Percentiles rank a stretch among this genome's conserved stretches.
These are phyloP conservation scores for Bryopsis sp. DNA, from an alignment of 139 green algal species.

Conservation along the genomic window DNA sequence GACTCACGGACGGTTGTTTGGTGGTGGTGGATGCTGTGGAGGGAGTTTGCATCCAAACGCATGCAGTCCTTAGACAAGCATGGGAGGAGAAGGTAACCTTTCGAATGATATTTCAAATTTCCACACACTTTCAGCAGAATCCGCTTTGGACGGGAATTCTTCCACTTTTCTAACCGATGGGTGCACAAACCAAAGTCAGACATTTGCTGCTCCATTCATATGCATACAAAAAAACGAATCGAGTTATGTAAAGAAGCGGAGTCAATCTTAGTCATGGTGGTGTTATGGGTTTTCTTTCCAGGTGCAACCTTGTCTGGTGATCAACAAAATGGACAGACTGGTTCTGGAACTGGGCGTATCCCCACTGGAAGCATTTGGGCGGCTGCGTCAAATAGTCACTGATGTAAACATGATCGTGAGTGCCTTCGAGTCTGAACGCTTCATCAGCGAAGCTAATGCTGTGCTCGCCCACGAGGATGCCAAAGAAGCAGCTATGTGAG, in stretches of 20 bases:
- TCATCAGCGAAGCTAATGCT: conserved; percentile 81
- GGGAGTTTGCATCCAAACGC: conserved; percentile 98
- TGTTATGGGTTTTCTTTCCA: conserved; percentile 23
- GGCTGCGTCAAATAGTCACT: conserved; percentile 67
- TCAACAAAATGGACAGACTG: conserved; percentile 98
- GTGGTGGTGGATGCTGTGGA: conserved; percentile 96
- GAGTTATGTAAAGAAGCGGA: neutral
- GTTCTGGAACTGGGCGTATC: conserved; percentile 76
- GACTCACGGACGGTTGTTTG: conserved; percentile 87
- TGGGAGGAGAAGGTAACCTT: conserved; percentile 75
- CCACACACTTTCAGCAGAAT: too few species aligned
- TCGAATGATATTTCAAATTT: too few species aligned
- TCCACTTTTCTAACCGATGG: neutral
- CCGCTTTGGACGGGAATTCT: too few species aligned
- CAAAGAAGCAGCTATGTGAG: conserved; percentile 4
- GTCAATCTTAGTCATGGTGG: neutral
- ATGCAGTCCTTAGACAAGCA: conserved; percentile 91
- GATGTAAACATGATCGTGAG: conserved; percentile 94
- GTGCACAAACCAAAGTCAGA: neutral
- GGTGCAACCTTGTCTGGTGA: conserved; percentile 74
- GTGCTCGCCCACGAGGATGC: conserved; percentile 62
- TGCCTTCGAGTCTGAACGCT: conserved; percentile 76
- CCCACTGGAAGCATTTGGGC: conserved; percentile 66
- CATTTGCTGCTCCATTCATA: too few species aligned
- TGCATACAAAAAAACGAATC: neutral